Percentiles rank a stretch among this genome's conserved stretches.
Conservation (phyloP, 2,329 filamentous ascomycete species). For the Hymenoscyphus occultus region DNA sequence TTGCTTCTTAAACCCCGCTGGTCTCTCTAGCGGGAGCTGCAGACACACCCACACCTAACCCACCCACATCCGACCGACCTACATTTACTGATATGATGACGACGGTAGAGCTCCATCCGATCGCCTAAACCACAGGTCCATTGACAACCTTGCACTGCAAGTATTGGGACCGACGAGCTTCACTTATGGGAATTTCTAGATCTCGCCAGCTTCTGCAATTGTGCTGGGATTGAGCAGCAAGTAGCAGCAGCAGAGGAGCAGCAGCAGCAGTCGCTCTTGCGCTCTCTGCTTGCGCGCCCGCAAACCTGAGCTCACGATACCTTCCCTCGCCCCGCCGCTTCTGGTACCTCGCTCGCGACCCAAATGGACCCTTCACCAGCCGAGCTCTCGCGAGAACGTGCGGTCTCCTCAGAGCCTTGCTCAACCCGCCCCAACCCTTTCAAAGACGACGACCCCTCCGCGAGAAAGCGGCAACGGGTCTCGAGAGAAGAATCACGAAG, state of each 20-base stretch:
- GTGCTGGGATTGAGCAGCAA: slow-evolving; percentile 15
- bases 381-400: slow-evolving; percentile 50
- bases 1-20: not conserved
- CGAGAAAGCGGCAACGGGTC: slow-evolving; percentile 61
- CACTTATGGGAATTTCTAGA: slow-evolving; percentile 1
- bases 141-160: slow-evolving; percentile 9
- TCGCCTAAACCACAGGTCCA: slow-evolving; percentile 6
- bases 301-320: slow-evolving; percentile 14
- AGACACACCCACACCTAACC: not conserved
- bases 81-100: not conserved
- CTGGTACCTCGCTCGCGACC: slow-evolving; percentile 28
- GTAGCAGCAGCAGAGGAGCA: not conserved
- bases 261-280: slow-evolving; percentile 19
- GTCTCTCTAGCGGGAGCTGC: not conserved
- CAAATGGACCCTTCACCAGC: slow-evolving; percentile 40
- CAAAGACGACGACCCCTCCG: slow-evolving; percentile 47
- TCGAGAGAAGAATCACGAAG: slow-evolving; percentile 55
- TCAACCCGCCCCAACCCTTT: slow-evolving; percentile 64
- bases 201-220: slow-evolving; percentile 17
- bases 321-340: slow-evolving; percentile 47
- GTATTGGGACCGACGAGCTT: not conserved
- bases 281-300: slow-evolving; percentile 27
- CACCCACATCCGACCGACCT: not conserved
- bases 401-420: slow-evolving; percentile 60
- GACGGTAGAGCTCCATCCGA: not conserved